Evolutionary conservation across 768 basidiomycete genomes (phyloP), one percentile per base, ranked within the genome.

Genomic region (Lentinula raphanica): DNA sequence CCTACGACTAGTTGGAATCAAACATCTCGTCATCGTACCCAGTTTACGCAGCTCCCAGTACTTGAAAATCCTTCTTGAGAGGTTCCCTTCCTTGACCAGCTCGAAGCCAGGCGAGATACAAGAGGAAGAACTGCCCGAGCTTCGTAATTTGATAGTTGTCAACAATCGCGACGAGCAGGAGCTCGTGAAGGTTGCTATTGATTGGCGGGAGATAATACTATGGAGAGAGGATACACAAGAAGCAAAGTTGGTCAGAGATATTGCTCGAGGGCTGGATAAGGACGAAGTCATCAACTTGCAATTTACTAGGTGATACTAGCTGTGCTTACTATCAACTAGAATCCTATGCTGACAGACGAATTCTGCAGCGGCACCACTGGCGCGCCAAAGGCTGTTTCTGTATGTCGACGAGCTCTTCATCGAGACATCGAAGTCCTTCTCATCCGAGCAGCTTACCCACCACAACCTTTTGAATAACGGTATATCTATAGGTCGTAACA

Each of bases 201-300:
- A 90, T 67, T 92, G 89, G 79, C 79, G 83, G 25, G 90, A 92
- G 61, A 71, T 84, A 11, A 66, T 92, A 31, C 71, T 90, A 2
- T 92, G 90, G 89, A 69, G 78, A 57, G 82, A 86, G 64, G 79
- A 79, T 58, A 67, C 71, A 0, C 62, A 56, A 35, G 83, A 86
- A 65, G 68, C 64, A 25, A 65, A 67, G 35, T 55, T 74, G 19
- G 79, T 86, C 49, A 71, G 72, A 53, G 72, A 78, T n/a, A 71
- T 79, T 2, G 64, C 66, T 36, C 59, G 61, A 19, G 73, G 74
- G 2, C 64, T 86, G 55, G 54, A 76, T 6, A 79, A 82, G 40
- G 83, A 90, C 58, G 91, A 93, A 28, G 76, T 92, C 4, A 84
- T 92, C 49, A 94, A 91, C 65, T 64, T 94, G 58, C 91, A 94